Evolutionary conservation across 192 early-diverging fungal species (phyloP).

Genomic region (Polychytrium aggregatum): DNA sequence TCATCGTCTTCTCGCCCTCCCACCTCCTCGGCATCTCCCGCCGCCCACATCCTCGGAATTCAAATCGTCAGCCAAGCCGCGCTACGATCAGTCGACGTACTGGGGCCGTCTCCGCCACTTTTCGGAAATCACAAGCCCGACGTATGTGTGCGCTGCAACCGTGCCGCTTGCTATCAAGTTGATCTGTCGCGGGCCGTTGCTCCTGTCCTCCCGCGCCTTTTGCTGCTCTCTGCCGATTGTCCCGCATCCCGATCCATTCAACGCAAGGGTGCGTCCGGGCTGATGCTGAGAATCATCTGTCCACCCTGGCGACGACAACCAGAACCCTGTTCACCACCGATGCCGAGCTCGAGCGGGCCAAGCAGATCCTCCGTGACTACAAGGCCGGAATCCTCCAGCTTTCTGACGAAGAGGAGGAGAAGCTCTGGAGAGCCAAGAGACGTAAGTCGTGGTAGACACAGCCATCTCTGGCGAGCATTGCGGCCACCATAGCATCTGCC

Average conservation of each 20-base stretch:
- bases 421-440: conserved; percentile 63
- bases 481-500: neutral
- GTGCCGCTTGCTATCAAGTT: neutral
- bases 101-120: conserved; percentile 65
- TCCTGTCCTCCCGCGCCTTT: too few species aligned
- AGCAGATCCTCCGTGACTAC: conserved; percentile 48
- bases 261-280: too few species aligned
- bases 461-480: conserved; percentile 1
- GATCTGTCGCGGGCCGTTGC: neutral
- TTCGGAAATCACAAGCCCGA: conserved; percentile 57
- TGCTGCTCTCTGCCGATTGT: too few species aligned
- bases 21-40: too few species aligned
- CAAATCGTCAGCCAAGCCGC: conserved; percentile 32
- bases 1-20: too few species aligned
- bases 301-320: neutral
- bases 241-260: too few species aligned
- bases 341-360: conserved; percentile 45
- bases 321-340: conserved; percentile 55
- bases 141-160: conserved; percentile 14
- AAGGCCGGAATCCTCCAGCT: conserved; percentile 21
- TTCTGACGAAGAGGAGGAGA: conserved; percentile 23
- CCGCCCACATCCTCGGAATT: too few species aligned
- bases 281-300: neutral
- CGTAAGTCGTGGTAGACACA: conserved; percentile 18
- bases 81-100: conserved; percentile 60